Evolutionary conservation across 2,329 filamentous ascomycete genomes (phyloP).

Genomic region (Aspergillus novofumigatus): DNA sequence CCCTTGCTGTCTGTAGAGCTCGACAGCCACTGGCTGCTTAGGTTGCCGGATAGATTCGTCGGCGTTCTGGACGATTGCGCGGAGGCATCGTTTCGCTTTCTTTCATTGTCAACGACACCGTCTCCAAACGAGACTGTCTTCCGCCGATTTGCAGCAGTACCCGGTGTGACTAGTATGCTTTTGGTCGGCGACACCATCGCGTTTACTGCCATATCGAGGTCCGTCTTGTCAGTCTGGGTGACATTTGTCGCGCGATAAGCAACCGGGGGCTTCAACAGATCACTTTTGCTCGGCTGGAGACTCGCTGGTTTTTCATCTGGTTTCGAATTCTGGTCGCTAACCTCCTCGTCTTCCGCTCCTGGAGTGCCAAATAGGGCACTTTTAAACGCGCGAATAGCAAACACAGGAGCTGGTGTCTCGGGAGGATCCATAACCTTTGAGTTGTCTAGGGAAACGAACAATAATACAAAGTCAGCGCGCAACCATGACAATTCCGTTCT

Average conservation of each 20-base stretch:
- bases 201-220: constrained; percentile 24
- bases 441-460: constrained; percentile 22
- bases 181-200: constrained; percentile 51
- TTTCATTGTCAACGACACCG: constrained; percentile 54
- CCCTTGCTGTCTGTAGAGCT: constrained; percentile 28
- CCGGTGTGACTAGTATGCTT: constrained; percentile 62
- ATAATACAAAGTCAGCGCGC: constrained; percentile 2
- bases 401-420: constrained; percentile 63
- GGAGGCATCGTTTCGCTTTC: constrained; percentile 42
- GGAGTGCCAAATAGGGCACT: constrained; percentile 63
- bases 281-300: constrained; percentile 19
- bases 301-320: constrained; percentile 12
- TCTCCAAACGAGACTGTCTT: constrained; percentile 61
- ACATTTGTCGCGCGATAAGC: constrained; percentile 17
- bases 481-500: constrained; percentile 1
- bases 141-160: constrained; percentile 52
- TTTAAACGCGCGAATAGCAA: constrained; percentile 64
- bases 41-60: constrained; percentile 44
- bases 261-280: constrained; percentile 16
- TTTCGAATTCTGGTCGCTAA: constrained; percentile 15
- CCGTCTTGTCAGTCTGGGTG: constrained; percentile 17
- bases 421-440: constrained; percentile 57
- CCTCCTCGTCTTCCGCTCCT: constrained; percentile 44
- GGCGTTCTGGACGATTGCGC: constrained; percentile 47
- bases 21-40: constrained; percentile 41